Base-by-base conservation (phyloP, 805 yeast species). In the Barnettozyma sucrosica region DNA sequence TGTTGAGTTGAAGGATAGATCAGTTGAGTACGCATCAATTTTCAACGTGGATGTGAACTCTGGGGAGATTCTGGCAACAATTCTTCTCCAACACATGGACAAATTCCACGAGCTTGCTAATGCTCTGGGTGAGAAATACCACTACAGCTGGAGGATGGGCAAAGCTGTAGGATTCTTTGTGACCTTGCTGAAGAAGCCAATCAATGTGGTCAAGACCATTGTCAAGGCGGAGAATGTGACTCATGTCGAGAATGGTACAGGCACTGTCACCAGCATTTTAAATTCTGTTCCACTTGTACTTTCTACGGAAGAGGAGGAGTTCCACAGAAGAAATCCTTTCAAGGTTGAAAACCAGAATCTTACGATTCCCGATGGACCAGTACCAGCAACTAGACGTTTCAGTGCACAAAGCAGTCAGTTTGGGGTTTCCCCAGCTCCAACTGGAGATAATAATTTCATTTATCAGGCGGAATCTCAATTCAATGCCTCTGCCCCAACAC, bases 81-180 rank as follows among this genome's bases (percentile, higher is more conserved):
- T 66, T 10, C 57, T 74, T 16, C 57, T 68, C 42, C 60, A 60
- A 6, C 74, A 73, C 47, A 69, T 72, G 71, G 70, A 68, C 32
- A 57, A 61, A 16, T 77, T 76, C 53, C 65, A 68, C 55, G 51
- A 59, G 49, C 42, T 74, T 65, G 54, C 71, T 49, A 62, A 71
- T 66, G 68, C 70, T 36, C 63, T 84, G 32, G 77, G 86, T 19
- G 69, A 66, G 23, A 71, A 79, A 52, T 83, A 81, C 58, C 80
- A 79, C 49, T 81, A 81, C 58, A 85, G 89, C 2, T 80, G 83
- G 80, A 75, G 85, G 63, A 72, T 83, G 59, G 70, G 78, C 33
- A 82, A 81, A 55, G 82, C 85, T 8, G 70, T 71, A 2, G 68
- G 68, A 1, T 71, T 71, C 50, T 71, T 71, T 43, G 63, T 71